Base-by-base conservation (phyloP, 768 basidiomycete genomes). In the Mycena indigotica region DNA sequence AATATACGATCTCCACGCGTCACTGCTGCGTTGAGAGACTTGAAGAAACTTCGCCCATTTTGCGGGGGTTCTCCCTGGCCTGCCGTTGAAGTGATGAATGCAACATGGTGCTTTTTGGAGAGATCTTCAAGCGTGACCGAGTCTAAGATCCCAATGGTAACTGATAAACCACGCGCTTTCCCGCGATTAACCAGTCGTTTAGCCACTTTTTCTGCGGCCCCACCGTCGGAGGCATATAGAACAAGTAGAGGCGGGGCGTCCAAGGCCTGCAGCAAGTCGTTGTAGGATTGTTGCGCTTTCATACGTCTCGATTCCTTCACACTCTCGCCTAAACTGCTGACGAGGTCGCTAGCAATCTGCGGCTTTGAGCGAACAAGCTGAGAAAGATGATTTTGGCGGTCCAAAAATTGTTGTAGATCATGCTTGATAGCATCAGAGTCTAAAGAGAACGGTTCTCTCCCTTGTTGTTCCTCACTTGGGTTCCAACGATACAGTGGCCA, bases 401-500 rank as follows among this genome's bases (percentile, higher is more conserved):
- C 95, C 59, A 99, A 86, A 84, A 98, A 99, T 65, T 88, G 81
- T 70, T 88, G 85, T 21, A 99, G 79, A 66, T 97, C 96, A 58
- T 92, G 88, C 82, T 98, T 98, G 74, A 99, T 84, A 28, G 88
- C 80, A 64, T 96, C 93, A 3, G 93, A 95, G 74, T 98, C 97
- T 57, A 99, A 86, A 13, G 83, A 81, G 79, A 99, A 99, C 16
- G 91, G 89, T 61, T 95, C 93, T 68, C 86, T 80, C 39, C 89
- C 89, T 41, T 72, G 73, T 24, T 72, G 74, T 66, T 95, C 92
- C 71, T 91, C 89, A 66, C 82, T 81, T 0, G 97, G 97, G 72
- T 99, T 88, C 95, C 96, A 99, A 55, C 97, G 84, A 80, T 98
- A 99, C 52, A 98, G 78, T 0, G 96, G 96, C 97, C 97, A 98